phyloP scores from a whole-genome alignment of 2,329 filamentous ascomycete genomes.

The Akanthomyces muscarius region DNA sequence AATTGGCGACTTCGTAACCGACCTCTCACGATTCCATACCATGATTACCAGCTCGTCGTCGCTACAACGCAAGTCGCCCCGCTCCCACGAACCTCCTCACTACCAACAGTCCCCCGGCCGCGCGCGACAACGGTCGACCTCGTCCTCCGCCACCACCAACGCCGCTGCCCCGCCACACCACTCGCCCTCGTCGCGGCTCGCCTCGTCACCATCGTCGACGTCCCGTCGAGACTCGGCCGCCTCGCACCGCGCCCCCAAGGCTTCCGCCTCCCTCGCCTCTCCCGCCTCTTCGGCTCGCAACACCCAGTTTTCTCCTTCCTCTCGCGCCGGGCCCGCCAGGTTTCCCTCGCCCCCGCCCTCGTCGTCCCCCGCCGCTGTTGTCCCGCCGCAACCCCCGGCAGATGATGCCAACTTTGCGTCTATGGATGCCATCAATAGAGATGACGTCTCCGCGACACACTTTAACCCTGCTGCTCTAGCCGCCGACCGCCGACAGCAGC shows the following conservation, averaged over 20 bases:
- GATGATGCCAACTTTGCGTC: constrained; percentile 42
- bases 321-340: constrained; percentile 41
- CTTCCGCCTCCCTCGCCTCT: constrained; percentile 22
- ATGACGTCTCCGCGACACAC: constrained; percentile 15
- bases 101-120: constrained; percentile 29
- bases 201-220: constrained; percentile 20
- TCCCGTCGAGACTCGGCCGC: constrained; percentile 16
- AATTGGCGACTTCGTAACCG: constrained; percentile 69
- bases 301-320: constrained; percentile 24
- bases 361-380: constrained; percentile 42
- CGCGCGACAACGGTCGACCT: constrained; percentile 22
- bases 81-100: constrained; percentile 35
- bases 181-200: constrained; percentile 7
- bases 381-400: constrained; percentile 31
- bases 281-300: constrained; percentile 15
- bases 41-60: constrained; percentile 55
- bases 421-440: constrained; percentile 43
- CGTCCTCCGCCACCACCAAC: constrained; percentile 13
- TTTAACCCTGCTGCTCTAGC: constrained; percentile 5
- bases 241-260: constrained; percentile 20
- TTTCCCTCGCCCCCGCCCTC: constrained; percentile 54
- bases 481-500: constrained; percentile 23
- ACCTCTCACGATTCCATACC: constrained; percentile 66
- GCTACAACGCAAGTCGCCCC: constrained; percentile 41
- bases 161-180: constrained; percentile 13